Conservation (phyloP, 2,329 filamentous ascomycete genomes). For the Knufia petricola region DNA sequence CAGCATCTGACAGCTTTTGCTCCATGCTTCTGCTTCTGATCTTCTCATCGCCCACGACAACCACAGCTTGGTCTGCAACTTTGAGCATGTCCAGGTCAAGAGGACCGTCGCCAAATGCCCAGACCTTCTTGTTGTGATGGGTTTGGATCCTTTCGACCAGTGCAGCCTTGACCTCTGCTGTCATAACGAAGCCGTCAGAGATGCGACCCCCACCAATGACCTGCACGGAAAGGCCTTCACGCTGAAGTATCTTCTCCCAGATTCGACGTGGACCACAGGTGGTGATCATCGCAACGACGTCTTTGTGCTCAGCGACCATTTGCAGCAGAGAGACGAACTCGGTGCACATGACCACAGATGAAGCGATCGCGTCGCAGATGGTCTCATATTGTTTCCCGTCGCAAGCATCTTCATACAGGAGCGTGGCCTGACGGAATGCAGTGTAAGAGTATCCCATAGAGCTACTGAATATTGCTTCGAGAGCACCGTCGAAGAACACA, state of each 20-base stretch:
- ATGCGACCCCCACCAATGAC: slow-evolving; percentile 47
- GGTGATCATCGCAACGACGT: slow-evolving; percentile 42
- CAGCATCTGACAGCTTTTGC: slow-evolving; percentile 31
- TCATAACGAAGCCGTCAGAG: slow-evolving; percentile 42
- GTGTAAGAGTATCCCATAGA: slow-evolving; percentile 49
- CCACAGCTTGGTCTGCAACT: slow-evolving; percentile 43
- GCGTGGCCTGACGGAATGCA: slow-evolving; percentile 45
- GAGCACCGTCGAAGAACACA: no score
- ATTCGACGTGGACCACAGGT: slow-evolving; percentile 46
- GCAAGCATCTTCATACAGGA: slow-evolving; percentile 39
- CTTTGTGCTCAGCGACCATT: slow-evolving; percentile 22
- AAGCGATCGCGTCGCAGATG: slow-evolving; percentile 39
- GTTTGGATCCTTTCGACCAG: slow-evolving; percentile 37
- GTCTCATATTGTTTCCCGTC: slow-evolving; percentile 33
- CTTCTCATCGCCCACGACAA: slow-evolving; percentile 44
- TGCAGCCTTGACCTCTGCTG: slow-evolving; percentile 39
- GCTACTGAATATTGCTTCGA: no score
- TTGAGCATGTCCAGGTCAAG: slow-evolving; percentile 50
- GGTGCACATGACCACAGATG: slow-evolving; percentile 34
- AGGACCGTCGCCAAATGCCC: slow-evolving; percentile 52
- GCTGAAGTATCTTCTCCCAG: slow-evolving; percentile 47
- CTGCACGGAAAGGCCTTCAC: slow-evolving; percentile 34
- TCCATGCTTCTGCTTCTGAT: slow-evolving; percentile 48
- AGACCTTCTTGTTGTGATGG: slow-evolving; percentile 33
- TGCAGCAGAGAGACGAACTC: slow-evolving; percentile 41